Base-by-base conservation (phyloP, 345 rosid species). In the Acer negundo region DNA sequence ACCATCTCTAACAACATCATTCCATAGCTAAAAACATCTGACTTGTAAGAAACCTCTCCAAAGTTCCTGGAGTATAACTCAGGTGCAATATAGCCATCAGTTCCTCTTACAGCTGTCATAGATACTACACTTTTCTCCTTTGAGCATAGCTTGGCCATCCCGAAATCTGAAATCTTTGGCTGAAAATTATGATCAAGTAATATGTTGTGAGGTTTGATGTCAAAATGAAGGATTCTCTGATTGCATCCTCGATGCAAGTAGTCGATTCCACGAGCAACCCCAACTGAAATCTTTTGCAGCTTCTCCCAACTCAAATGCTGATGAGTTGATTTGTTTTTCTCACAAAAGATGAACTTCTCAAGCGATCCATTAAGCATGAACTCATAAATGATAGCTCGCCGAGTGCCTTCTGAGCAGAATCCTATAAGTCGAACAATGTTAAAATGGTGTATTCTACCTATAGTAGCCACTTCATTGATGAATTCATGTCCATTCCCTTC, bases 141-240 rank as follows among this genome's bases (percentile, higher is more conserved):
- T 10, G 67, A 11, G 40, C 67, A 63, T 4, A 63, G 40, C 9
- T 63, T 63, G 7, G 67, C 67, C 40, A 63, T 11, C 40, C 67
- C 67, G n/a, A 63, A 63, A 28, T 63, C 67, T 1, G 67, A 11
- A 63, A 63, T 63, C 9, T 63, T 63, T 63, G 67, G 67, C 2
- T 28, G 40, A 11, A 23, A 63, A 16, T 63, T 15, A 23, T 26
- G 67, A 7, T 63, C 67, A 1, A 63, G 67, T 23, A 63, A 28
- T 11, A 63, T 63, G 67, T 63, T 63, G 31, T 63, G 67, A 23
- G 67, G 67, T 3, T 63, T 63, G 35, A 63, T 63, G 67, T 63
- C 67, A 1, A 63, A 28, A 63, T 63, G 67, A 23, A 63, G 67
- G 9, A 63, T 63, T 12, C 38, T 23, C 6, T 23, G 35, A 1